Conservation (phyloP, 805 yeast genomes). For the Blastobotrys muscicola region DNA sequence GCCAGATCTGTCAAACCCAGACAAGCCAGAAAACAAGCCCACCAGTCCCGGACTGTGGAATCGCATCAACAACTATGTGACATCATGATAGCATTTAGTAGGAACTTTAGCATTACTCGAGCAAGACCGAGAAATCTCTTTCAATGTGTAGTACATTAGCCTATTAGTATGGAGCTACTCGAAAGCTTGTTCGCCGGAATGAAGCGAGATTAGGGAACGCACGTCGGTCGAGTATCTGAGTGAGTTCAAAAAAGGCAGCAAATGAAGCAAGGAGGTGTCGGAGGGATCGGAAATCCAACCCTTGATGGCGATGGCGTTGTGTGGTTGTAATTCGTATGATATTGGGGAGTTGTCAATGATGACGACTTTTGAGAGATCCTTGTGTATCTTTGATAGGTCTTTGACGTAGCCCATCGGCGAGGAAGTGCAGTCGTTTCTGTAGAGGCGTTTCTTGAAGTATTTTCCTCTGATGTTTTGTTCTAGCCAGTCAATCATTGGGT, state of each 20-base stretch:
- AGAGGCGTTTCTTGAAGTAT: slow-evolving; percentile 51
- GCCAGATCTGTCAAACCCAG: slow-evolving; percentile 4
- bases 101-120: neutral
- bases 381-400: slow-evolving; percentile 45
- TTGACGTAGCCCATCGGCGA: slow-evolving; percentile 71
- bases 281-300: slow-evolving; percentile 98
- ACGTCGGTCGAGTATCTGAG: slow-evolving; percentile 79
- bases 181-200: slow-evolving; percentile 59
- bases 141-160: neutral
- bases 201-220: slow-evolving; percentile 62
- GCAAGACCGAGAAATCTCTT: neutral
- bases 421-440: slow-evolving; percentile 68
- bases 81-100: slow-evolving; percentile 1
- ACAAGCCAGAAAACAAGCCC: neutral
- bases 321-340: slow-evolving; percentile 61
- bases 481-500: slow-evolving; percentile 89
- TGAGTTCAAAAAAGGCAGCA: slow-evolving; percentile 71
- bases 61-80: slow-evolving; percentile 8
- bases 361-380: slow-evolving; percentile 58
- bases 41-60: slow-evolving; percentile 10
- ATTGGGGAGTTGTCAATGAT: slow-evolving; percentile 91
- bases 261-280: slow-evolving; percentile 70
- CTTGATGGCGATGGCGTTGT: slow-evolving; percentile 86
- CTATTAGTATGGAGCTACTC: slow-evolving; percentile 5
- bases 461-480: slow-evolving; percentile 46